Base-by-base conservation (phyloP, 805 yeast species). In the Cyberlindnera saturnus region DNA sequence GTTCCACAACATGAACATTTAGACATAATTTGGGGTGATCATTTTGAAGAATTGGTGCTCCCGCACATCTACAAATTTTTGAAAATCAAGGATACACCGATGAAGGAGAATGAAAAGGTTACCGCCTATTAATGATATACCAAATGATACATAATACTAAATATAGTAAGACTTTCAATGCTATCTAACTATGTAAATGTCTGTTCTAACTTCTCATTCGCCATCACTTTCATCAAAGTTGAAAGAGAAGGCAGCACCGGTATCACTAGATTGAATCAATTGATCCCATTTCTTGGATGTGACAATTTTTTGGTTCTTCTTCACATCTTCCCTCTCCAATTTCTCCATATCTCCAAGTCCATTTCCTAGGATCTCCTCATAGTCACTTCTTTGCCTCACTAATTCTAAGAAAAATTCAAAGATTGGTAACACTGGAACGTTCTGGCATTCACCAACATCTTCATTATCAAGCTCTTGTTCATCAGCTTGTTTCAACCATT, bases 11-110 rank as follows among this genome's bases (percentile, higher is more conserved):
- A 89, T 61, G 98, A 90, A 63, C 98, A 90, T 63, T 68, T 90
- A 57, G 98, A 91, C 59, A 77, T 91, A 43, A 64, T 90, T 14
- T 90, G 98, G 98, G 96, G 95, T 9, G 63, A 72, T 9, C 78
- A 81, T 41, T 86, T 84, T 1, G 75, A 69, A 23, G 49, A 58
- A 2, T 49, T 63, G 28, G 80, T 78, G 1, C 67, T 75, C 38
- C 59, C 65, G 6, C 67, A 69, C 43, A 68, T 75, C 6, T 45
- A 67, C 3, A 59, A 62, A 40, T 67, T 69, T 40, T 55, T 70
- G 14, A 56, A 26, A 9, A 31, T 19, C 16, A 31, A 18, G n/a
- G 44, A 62, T 13, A 19, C 17, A 18, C 20, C 16, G 4, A 8
- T 17, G 6, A 29, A 29, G 29, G 49, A 39, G 9, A 39, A 33